Evolutionary conservation across 352 stramenopile species (phyloP).

Genomic region (Globisporangium acanthophoron): DNA sequence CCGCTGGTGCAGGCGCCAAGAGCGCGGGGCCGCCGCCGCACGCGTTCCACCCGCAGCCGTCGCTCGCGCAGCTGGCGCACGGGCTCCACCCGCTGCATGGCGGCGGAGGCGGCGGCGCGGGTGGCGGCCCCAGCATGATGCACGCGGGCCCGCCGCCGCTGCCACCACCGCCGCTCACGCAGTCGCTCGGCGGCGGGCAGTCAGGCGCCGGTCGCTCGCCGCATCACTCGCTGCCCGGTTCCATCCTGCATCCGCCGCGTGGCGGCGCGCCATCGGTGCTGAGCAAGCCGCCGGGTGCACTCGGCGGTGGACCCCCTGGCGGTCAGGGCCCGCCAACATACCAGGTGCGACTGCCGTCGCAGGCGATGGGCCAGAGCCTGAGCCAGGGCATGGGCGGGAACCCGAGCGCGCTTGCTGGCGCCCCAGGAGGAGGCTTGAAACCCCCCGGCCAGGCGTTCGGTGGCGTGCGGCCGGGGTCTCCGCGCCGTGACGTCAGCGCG

Average conservation of each 20-base stretch:
- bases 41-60: conserved; percentile 61
- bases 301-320: conserved; percentile 10
- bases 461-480: conserved; percentile 33
- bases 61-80: conserved; percentile 56
- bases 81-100: conserved; percentile 66
- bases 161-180: conserved; percentile 53
- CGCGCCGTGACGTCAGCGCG: conserved; percentile 22
- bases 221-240: conserved; percentile 56
- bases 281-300: conserved; percentile 33
- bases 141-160: conserved; percentile 53
- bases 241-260: conserved; percentile 65
- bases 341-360: conserved; percentile 48
- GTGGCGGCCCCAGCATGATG: conserved; percentile 26
- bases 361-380: conserved; percentile 42
- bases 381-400: conserved; percentile 34
- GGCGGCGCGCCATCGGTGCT: conserved; percentile 44
- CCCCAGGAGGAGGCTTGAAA: conserved; percentile 20
- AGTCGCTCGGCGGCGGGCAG: conserved; percentile 32
- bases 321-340: conserved; percentile 28
- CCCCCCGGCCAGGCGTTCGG: conserved; percentile 20
- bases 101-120: conserved; percentile 20
- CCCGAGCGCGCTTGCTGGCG: conserved; percentile 3
- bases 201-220: conserved; percentile 46
- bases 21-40: conserved; percentile 31
- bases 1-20: conserved; percentile 27